Evolutionary conservation across 768 basidiomycete genomes (phyloP).

Genomic region (Atractiella rhizophila): DNA sequence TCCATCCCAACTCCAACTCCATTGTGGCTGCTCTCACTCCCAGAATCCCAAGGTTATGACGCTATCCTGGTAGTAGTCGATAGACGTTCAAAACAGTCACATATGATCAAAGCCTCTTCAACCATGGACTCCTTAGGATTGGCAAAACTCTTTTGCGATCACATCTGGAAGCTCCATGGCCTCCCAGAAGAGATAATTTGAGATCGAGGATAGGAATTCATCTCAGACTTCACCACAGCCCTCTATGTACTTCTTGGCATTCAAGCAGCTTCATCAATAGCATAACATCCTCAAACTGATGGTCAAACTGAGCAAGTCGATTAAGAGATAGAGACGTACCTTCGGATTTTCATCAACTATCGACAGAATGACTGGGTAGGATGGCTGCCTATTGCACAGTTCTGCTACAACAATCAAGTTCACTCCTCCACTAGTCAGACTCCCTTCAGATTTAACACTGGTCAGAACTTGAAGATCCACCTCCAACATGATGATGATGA

Average conservation of each 20-base stretch:
- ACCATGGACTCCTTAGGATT: slow-evolving; percentile 18
- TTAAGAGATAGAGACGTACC: slow-evolving; percentile 25
- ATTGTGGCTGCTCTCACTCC: too few relatives aligned
- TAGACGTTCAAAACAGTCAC: slow-evolving; percentile 24
- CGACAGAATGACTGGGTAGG: slow-evolving; percentile 22
- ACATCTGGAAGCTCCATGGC: slow-evolving; percentile 16
- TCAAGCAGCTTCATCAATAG: slow-evolving; percentile 22
- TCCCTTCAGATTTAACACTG: slow-evolving; percentile 17
- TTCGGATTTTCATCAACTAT: slow-evolving; percentile 21
- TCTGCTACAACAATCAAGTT: slow-evolving; percentile 21
- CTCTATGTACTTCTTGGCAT: slow-evolving; percentile 11
- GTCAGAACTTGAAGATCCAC: too few relatives aligned
- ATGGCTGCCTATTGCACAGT: slow-evolving; percentile 21
- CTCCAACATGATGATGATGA: too few relatives aligned
- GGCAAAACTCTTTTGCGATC: slow-evolving; percentile 21
- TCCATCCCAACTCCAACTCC: too few relatives aligned
- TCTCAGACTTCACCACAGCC: background rate
- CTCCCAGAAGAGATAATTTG: slow-evolving; percentile 14
- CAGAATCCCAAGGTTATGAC: slow-evolving; percentile 15
- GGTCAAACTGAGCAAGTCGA: slow-evolving; percentile 26
- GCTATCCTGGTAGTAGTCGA: slow-evolving; percentile 20
- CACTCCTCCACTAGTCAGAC: slow-evolving; percentile 19
- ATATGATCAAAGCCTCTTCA: slow-evolving; percentile 25
- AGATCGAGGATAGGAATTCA: slow-evolving; percentile 16
- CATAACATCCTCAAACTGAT: slow-evolving; percentile 28